Evolutionary conservation across 768 basidiomycete genomes (phyloP), one percentile per base, ranked within the genome.

Genomic region (Panellus pusillus): DNA sequence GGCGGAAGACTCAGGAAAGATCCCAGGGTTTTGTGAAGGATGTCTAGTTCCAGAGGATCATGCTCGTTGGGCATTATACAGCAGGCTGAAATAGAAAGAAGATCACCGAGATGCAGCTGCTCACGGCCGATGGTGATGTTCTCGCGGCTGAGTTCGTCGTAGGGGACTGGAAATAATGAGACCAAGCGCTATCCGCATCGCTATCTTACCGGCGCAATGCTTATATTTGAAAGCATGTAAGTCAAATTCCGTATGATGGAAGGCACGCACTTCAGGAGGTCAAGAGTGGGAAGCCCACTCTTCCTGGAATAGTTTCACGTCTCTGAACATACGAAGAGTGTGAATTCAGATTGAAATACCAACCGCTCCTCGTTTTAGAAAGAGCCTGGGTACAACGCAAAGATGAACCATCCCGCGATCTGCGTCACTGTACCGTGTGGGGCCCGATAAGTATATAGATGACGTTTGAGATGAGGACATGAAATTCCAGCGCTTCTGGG

Each of bases 271-370:
- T 86, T 86, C 17, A 86, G 70, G 53, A 81, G 74, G 63, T 86
- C 81, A 47, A 86, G n/a, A n/a, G n/a, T n/a, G n/a, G n/a, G n/a
- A 85, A 6, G 82, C 83, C 85, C 85, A 87, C 43, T 80, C 76
- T 55, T 76, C 63, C 24, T 70, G 77, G 69, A 87, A 87, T 9
- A 77, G 62, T 62, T 79, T 77, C 28, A 72, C 73, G 65, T 86
- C 84, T 55, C 82, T 83, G 41, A n/a, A 27, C 31, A 32, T 32
- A 28, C 37, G 13, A 3, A 4, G 20, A 31, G 9, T 37, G 7
- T n/a, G 47, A 27, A 5, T 13, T n/a, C 17, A 58, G 31, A 7
- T 32, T 6, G 13, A 13, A 32, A 32, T 32, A 32, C 64, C 18
- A 15, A 78, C 80, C 79, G 75, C 18, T 71, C 80, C 65, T 86